Base-by-base conservation (phyloP, 371 early-diverging fungal species). In the Astathelohania contejeani region DNA sequence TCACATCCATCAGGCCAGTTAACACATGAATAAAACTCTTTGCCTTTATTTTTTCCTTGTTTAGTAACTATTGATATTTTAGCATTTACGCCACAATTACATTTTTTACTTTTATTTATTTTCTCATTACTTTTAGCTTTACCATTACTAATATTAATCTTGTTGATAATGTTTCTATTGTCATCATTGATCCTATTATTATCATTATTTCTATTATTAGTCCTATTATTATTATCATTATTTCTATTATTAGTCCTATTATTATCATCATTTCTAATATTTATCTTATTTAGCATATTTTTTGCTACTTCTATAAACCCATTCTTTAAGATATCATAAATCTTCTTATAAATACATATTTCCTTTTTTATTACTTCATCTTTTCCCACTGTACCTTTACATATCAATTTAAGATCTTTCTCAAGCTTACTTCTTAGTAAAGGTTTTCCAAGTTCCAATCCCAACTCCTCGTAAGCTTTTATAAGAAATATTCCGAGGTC, bases 401-500 rank as follows among this genome's bases (percentile, higher is more conserved):
- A 67, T 40, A 76, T 60, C 37, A 86, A 29, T 86, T 79, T 4
- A 79, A 86, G 75, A 85, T 83, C 29, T 76, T 20, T 12, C 55
- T 75, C 77, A 48, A 77, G 56, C 27, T 66, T 58, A 29, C 55
- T 62, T 60, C 77, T 62, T 27, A 74, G 39, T 18, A 59, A 20
- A 0, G 75, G 72, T 51, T 70, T 56, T 38, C 42, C 28, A 29
- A 62, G 28, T 12, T 46, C 18, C 37, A 67, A n/a, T n/a, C n/a
- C 63, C 16, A 72, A 50, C 27, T 22, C 74, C 60, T 89, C 84
- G 68, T 90, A 96, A 0, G 87, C 93, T 14, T 81, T 76, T 6
- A 94, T 84, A 9, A 98, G 76, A 0, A 84, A 86, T 54, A 88
- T 79, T 7, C 99, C 97, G 7, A 96, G 75, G 0, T 82, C 80